Conservation (phyloP, 2,329 filamentous ascomycete genomes). For the Fusarium mangiferae region DNA sequence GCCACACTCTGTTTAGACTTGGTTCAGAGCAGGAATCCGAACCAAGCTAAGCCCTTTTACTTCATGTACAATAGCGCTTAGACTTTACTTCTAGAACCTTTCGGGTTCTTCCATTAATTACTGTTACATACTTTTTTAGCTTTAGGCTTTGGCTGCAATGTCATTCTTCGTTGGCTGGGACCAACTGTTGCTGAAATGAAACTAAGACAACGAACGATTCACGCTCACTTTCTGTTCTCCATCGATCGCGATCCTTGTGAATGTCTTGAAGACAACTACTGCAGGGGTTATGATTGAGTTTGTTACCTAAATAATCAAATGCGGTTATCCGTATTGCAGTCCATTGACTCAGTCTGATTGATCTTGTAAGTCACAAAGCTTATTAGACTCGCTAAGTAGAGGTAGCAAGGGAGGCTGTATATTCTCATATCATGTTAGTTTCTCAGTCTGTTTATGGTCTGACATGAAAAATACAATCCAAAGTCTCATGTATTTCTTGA, state of each 20-base stretch:
- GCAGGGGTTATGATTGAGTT: not conserved
- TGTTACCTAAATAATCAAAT: not conserved
- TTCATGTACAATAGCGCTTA: conserved; percentile 19
- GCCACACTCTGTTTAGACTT: conserved; percentile 7
- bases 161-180: conserved; percentile 7
- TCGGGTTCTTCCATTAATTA: not conserved
- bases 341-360: not conserved
- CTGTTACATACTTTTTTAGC: not conserved
- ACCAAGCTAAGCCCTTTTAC: conserved; percentile 2
- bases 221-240: not conserved
- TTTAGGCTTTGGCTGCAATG: not conserved
- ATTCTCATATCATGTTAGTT: not conserved
- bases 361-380: not conserved
- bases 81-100: conserved; percentile 18
- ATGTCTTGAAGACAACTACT: not conserved
- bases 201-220: conserved; percentile 6
- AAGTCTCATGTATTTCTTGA: not conserved
- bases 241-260: not conserved
- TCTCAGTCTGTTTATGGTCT: not conserved
- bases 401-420: not conserved
- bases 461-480: rapidly evolving
- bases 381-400: not conserved
- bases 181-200: not conserved
- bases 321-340: not conserved
- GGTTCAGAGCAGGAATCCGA: conserved; percentile 1